phyloP scores from a whole-genome alignment of 2,329 filamentous ascomycete genomes.

The Penicillium sp. region DNA sequence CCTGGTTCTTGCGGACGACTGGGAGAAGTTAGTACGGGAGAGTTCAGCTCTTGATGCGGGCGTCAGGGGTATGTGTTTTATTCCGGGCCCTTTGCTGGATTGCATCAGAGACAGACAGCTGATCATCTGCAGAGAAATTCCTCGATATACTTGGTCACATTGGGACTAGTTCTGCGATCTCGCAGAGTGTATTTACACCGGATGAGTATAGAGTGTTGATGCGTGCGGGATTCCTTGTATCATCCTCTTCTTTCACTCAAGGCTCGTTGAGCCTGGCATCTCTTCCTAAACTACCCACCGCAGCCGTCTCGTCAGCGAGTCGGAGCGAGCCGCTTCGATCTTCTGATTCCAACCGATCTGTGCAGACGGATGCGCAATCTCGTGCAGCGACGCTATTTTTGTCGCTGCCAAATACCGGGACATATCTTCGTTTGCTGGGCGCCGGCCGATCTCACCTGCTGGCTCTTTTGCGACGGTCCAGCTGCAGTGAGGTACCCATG shows the following conservation, averaged over 20 bases:
- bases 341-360: slow-evolving; percentile 17
- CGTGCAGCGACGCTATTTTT: slow-evolving; percentile 51
- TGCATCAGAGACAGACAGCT: not conserved
- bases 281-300: slow-evolving; percentile 34
- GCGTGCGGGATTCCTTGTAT: slow-evolving; percentile 59
- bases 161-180: slow-evolving; percentile 52
- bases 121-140: slow-evolving; percentile 51
- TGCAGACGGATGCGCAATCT: slow-evolving; percentile 27
- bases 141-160: slow-evolving; percentile 51
- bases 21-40: slow-evolving; percentile 50
- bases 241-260: slow-evolving; percentile 47
- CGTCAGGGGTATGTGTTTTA: slow-evolving; percentile 38
- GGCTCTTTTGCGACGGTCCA: slow-evolving; percentile 55
- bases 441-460: slow-evolving; percentile 61
- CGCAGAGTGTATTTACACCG: slow-evolving; percentile 49
- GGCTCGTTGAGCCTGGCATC: slow-evolving; percentile 50
- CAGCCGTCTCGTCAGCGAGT: slow-evolving; percentile 31
- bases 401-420: slow-evolving; percentile 63
- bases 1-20: slow-evolving; percentile 58
- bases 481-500: slow-evolving; percentile 58
- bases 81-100: not conserved
- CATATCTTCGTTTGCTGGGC: slow-evolving; percentile 62
- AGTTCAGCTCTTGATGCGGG: slow-evolving; percentile 38
- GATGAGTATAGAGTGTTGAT: slow-evolving; percentile 55
- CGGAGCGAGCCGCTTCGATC: slow-evolving; percentile 20